Percentiles rank a stretch among this genome's conserved stretches.
phyloP scores from a whole-genome alignment of 805 yeast species.

The Teunomyces funiuensis region DNA sequence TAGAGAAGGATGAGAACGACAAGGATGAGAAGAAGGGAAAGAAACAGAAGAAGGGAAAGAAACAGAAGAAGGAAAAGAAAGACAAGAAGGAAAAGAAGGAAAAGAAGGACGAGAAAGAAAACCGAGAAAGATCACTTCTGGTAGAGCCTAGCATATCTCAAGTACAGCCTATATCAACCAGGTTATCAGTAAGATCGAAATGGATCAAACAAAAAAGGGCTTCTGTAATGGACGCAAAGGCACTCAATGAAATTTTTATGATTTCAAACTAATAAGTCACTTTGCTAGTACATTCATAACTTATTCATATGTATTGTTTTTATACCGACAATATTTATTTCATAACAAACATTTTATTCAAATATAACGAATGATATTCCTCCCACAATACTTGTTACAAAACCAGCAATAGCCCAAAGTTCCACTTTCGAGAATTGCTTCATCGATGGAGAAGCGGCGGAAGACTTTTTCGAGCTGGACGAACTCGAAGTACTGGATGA shows the following conservation, averaged over 20 bases:
- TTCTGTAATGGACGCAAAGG: constrained; percentile 85
- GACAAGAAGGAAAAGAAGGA: constrained; percentile 13
- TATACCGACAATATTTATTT: not conserved
- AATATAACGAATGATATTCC: constrained; percentile 41
- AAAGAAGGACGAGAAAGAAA: constrained; percentile 7
- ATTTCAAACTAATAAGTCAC: constrained; percentile 44
- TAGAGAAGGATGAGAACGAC: constrained; percentile 12
- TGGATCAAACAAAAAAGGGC: constrained; percentile 91
- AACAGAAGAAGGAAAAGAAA: constrained; percentile 14
- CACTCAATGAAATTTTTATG: constrained; percentile 92
- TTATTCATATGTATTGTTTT: not conserved
- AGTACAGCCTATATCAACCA: constrained; percentile 28
- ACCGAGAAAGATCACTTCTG: constrained; percentile 6
- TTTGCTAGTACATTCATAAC: not conserved
- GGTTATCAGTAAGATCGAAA: constrained; percentile 68
- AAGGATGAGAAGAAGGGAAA: constrained; percentile 14
- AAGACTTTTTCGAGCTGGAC: constrained; percentile 17
- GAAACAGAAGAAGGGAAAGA: constrained; percentile 22
- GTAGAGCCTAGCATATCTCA: constrained; percentile 10
- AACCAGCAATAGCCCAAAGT: constrained; percentile 31
- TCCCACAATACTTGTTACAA: constrained; percentile 42
- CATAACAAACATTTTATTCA: constrained; percentile 6
- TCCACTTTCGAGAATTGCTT: constrained; percentile 30
- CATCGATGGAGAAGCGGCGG: constrained; percentile 13
- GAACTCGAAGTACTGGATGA: constrained; percentile 20